These are phyloP conservation scores for Syzygium oleosum DNA, from an alignment of 345 rosid genomes.

Conservation along the genomic window DNA sequence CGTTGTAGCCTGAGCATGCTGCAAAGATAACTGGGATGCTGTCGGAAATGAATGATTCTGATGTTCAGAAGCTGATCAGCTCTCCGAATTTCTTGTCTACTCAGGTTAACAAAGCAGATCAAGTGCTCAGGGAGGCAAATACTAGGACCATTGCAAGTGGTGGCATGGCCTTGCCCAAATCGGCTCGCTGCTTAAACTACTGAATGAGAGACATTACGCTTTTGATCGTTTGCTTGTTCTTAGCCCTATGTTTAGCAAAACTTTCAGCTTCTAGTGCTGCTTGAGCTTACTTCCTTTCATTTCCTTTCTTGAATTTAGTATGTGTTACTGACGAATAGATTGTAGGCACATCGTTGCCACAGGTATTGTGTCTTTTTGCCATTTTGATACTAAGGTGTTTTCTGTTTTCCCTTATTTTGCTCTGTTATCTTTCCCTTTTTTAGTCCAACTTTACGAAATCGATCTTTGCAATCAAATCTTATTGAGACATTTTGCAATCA, in stretches of 20 bases:
- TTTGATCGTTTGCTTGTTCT: background rate
- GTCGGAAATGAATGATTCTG: conserved; percentile 6
- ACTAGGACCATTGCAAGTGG: background rate
- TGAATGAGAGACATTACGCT: background rate
- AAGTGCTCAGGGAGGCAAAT: conserved; percentile 16
- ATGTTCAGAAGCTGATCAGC: conserved; percentile 3
- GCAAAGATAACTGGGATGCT: conserved; percentile 8
- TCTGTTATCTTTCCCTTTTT: background rate
- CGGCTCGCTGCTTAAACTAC: conserved; percentile 5
- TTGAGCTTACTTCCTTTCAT: background rate
- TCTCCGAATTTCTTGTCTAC: conserved; percentile 2
- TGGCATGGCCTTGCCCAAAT: background rate
- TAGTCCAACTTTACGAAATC: background rate
- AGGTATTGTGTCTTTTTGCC: background rate
- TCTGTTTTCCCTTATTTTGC: background rate
- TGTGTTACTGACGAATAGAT: background rate
- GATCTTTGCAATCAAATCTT: background rate
- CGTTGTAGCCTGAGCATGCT: conserved; percentile 10
- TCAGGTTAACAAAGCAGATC: conserved; percentile 7
- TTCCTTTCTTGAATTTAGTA: background rate
- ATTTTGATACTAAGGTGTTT: background rate
- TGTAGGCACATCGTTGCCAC: background rate
- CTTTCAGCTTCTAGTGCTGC: background rate
- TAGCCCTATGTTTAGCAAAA: background rate
- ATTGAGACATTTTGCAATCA: background rate